Base-by-base conservation (phyloP, 108 stramenopile genomes). In the Cyclotella distinguenda region DNA sequence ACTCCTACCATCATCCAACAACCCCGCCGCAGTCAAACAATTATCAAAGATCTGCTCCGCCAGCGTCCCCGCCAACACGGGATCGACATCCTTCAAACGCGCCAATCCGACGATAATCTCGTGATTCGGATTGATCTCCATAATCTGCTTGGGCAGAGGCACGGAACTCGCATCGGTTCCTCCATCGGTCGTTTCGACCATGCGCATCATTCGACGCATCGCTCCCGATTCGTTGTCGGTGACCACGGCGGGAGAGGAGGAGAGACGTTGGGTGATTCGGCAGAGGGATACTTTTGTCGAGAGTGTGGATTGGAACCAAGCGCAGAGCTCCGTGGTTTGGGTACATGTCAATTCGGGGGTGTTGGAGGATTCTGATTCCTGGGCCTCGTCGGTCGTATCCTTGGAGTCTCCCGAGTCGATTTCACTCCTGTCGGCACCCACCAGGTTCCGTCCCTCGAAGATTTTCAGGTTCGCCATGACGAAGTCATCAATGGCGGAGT, bases 1-100 rank as follows among this genome's bases (percentile, higher is more conserved):
- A 39, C 88, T 80, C 25, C 95, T 78, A 18, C 89, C 79, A 77
- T 99, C 99, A 68, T 99, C 97, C 70, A 98, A 55, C 23, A 99
- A 67, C 6, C 99, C 99, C 5, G 99, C 99, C 0, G 97, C 97
- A 4, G 97, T 82, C 23, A 99, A 81, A 54, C 97, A 94, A 65
- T 98, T 99, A 75, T 99, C 99, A 58, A 96, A 96, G 16, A 99
- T 66, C 81, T 97, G 98, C 60, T 95, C 92, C 8, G 91, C 93
- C 54, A 90, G 61, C 0, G 92, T 77, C n/a, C 86, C 58, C 6
- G 93, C 91, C 67, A 95, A 51, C 18, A 75, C 70, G 8, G 86
- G 85, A 51, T 92, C 91, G 9, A 44, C 71, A 6, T 92, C 84
- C 30, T 76, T 72, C 44, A 89, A 62, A 11, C 64, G 49, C 61